Percentiles rank a stretch among this genome's conserved stretches.
Evolutionary conservation across 2,329 filamentous ascomycete genomes (phyloP).

Genomic region (Alternaria arborescens): DNA sequence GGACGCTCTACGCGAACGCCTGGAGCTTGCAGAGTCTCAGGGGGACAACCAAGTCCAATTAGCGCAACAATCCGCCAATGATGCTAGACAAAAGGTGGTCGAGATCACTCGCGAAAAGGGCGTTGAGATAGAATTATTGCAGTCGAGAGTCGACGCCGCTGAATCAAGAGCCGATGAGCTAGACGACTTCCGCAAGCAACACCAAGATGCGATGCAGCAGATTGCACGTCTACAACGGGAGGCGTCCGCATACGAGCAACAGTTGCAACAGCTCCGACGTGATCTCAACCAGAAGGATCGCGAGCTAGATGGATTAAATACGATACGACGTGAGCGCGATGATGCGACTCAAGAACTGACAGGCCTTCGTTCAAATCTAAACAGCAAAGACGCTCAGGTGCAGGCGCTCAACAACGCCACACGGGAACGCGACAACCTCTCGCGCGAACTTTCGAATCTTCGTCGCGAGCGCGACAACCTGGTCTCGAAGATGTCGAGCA

Average conservation of each 20-base stretch:
- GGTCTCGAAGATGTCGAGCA: slow-evolving; percentile 36
- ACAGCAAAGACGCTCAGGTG: slow-evolving; percentile 41
- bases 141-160: slow-evolving; percentile 46
- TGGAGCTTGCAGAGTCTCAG: slow-evolving; percentile 52
- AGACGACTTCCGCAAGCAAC: slow-evolving; percentile 47
- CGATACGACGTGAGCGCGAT: slow-evolving; percentile 42
- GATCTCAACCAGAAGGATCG: slow-evolving; percentile 41
- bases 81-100: slow-evolving; percentile 50
- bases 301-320: slow-evolving; percentile 39
- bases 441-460: slow-evolving; percentile 40
- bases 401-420: slow-evolving; percentile 42
- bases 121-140: slow-evolving; percentile 49
- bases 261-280: slow-evolving; percentile 43
- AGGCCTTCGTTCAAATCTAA: slow-evolving; percentile 39
- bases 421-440: slow-evolving; percentile 40
- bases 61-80: slow-evolving; percentile 52
- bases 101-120: slow-evolving; percentile 50
- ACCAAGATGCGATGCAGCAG: slow-evolving; percentile 47
- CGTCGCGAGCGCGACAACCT: slow-evolving; percentile 43
- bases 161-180: slow-evolving; percentile 48
- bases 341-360: slow-evolving; percentile 45
- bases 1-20: slow-evolving; percentile 51
- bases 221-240: slow-evolving; percentile 43
- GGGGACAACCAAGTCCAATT: slow-evolving; percentile 53
- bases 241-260: slow-evolving; percentile 40